Evolutionary conservation across 2,329 filamentous ascomycete genomes (phyloP).

Genomic region (Fusarium verrucosum): DNA sequence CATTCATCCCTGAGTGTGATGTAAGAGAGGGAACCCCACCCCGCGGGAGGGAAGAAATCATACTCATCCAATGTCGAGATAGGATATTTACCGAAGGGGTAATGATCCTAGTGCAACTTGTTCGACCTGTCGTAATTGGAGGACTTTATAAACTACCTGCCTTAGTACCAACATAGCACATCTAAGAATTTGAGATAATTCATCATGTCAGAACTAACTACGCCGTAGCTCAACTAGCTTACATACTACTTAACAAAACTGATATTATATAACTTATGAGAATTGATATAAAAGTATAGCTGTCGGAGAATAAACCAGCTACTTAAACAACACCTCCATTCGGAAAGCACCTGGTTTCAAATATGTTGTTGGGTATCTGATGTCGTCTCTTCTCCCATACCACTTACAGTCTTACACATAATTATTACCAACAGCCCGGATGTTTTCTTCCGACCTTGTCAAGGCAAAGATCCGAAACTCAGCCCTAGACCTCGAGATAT

Average conservation of each 20-base stretch:
- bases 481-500: constrained; percentile 9
- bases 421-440: constrained; percentile 12
- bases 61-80: constrained; percentile 24
- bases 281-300: background rate
- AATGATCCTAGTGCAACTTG: constrained; percentile 25
- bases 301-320: constrained; percentile 30
- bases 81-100: constrained; percentile 29
- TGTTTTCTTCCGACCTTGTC: background rate
- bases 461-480: background rate
- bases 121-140: constrained; percentile 18
- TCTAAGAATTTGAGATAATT: background rate
- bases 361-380: background rate
- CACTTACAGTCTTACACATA: constrained; percentile 11
- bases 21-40: constrained; percentile 31
- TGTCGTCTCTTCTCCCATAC: constrained; percentile 18
- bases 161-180: background rate
- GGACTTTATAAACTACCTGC: too few species aligned
- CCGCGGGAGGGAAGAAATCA: constrained; percentile 19
- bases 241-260: background rate
- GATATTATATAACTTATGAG: background rate
- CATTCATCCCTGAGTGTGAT: constrained; percentile 26
- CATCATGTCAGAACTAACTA: background rate
- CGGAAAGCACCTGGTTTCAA: constrained; percentile 7
- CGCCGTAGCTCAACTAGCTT: background rate
- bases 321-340: constrained; percentile 6